Evolutionary conservation across 345 rosid species (phyloP), one percentile per base, ranked within the genome.

Genomic region (Populus davidiana): DNA sequence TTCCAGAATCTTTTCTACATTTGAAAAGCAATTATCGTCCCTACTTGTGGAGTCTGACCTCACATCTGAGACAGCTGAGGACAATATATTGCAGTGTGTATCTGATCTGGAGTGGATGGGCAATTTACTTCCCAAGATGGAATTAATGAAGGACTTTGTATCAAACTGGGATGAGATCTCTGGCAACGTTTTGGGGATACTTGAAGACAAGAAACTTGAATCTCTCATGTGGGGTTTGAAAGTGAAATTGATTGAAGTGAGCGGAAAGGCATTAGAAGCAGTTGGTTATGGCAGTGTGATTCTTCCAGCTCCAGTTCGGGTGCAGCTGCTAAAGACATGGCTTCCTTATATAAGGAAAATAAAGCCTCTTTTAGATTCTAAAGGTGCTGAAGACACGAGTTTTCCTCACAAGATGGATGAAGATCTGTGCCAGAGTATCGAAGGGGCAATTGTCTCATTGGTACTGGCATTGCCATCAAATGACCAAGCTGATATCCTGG

Each of bases 231-330:
- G 96, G 90, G 94, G 89, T 70, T 86, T 91, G 84, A 91, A 92
- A 81, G 72, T 89, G 38, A 96, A 91, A 88, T 69, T 93, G 65
- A 86, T 92, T 65, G 94, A 91, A 85, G 75, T 93, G 74, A 90
- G 94, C 2, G 94, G 91, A 66, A 96, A 93, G 87, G 90, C 90
- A 23, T 78, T 96, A 79, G 98, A 95, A 80, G 97, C 97, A 0
- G 97, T 93, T 7, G 98, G 98, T 31, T 95, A 95, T 65, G 99
- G 99, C 12, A 86, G 70, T 0, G 99, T 95, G 82, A 90, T 93
- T 67, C 89, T 93, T 67, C 86, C 94, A 29, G 84, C 93, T 1
- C 78, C 78, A 72, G 84, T 23, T 72, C 81, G 99, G 20, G 77
- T 88, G 74, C 80, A 82, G 74, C 78, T 95, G 77, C 72, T 95